Evolutionary conservation across 2,329 filamentous ascomycete genomes (phyloP).

Genomic region (Aspergillus sp.): DNA sequence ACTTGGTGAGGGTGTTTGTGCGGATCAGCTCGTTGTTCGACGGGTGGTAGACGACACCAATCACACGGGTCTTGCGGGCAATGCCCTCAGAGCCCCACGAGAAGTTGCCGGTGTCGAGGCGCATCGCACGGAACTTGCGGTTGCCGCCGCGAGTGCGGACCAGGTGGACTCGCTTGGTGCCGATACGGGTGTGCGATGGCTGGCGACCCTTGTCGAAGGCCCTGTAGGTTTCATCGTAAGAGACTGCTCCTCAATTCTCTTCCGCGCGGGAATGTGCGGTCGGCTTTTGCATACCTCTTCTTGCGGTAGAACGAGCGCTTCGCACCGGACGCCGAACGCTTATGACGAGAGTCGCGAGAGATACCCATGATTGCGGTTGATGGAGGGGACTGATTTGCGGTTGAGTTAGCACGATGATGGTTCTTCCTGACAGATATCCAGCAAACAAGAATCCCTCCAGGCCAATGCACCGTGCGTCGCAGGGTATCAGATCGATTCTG

Average conservation of each 20-base stretch:
- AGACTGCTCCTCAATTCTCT: slow-evolving; percentile 29
- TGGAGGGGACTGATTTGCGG: slow-evolving; percentile 37
- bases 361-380: slow-evolving; percentile 93
- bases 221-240: slow-evolving; percentile 65
- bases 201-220: slow-evolving; percentile 99
- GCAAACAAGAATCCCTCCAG: slow-evolving; percentile 11
- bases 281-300: slow-evolving; percentile 49
- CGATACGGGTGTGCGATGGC: slow-evolving; percentile 99
- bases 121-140: slow-evolving; percentile 98
- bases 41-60: slow-evolving; percentile 96
- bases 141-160: slow-evolving; percentile 97
- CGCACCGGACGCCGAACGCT: slow-evolving; percentile 97
- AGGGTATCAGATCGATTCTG: too few species aligned
- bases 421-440: slow-evolving; percentile 5
- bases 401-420: slow-evolving; percentile 4
- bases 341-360: slow-evolving; percentile 99
- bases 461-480: too few species aligned
- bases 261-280: not conserved
- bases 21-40: slow-evolving; percentile 99
- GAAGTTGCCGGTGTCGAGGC: slow-evolving; percentile 98
- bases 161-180: slow-evolving; percentile 89
- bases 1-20: slow-evolving; percentile 99
- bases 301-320: slow-evolving; percentile 86
- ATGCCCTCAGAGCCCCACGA: slow-evolving; percentile 97
- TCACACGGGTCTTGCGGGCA: slow-evolving; percentile 98